Percentiles rank a stretch among this genome's conserved stretches.
These are phyloP conservation scores for Bidens hawaiensis DNA, from an alignment of 140 eudicot species.

Conservation along the genomic window DNA sequence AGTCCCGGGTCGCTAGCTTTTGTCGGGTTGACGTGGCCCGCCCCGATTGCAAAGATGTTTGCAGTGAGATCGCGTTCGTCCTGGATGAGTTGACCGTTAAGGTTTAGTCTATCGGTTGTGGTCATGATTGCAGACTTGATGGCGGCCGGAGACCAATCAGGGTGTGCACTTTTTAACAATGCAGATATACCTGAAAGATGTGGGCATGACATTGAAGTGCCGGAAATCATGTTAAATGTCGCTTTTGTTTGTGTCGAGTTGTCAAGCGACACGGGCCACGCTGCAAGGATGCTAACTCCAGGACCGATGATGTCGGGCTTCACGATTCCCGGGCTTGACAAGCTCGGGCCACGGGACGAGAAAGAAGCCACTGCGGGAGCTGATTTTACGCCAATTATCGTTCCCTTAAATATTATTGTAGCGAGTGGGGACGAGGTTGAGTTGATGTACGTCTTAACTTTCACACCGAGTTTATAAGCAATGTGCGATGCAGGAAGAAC, in stretches of 20 bases:
- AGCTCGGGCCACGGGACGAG: constrained; percentile 41
- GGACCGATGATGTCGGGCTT: constrained; percentile 52
- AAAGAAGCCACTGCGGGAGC: constrained; percentile 38
- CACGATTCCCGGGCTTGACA: constrained; percentile 32
- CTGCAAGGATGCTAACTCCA: constrained; percentile 48
- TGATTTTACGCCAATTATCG: constrained; percentile 23
- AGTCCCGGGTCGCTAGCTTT: constrained; percentile 46
- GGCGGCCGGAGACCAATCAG: constrained; percentile 56
- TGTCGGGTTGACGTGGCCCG: constrained; percentile 40
- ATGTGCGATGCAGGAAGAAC: constrained; percentile 51
- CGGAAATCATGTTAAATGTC: constrained; percentile 37
- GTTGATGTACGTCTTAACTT: constrained; percentile 17
- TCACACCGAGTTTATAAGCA: constrained; percentile 2
- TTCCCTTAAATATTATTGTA: constrained; percentile 32
- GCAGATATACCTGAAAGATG: constrained; percentile 49
- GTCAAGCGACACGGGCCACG: constrained; percentile 36
- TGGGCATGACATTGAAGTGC: constrained; percentile 66
- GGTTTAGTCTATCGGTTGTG: constrained; percentile 27
- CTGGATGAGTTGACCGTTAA: constrained; percentile 20
- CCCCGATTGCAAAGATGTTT: constrained; percentile 29
- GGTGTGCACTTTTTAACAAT: constrained; percentile 41
- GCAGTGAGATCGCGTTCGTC: constrained; percentile 34
- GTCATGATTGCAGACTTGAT: constrained; percentile 54
- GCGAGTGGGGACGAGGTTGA: constrained; percentile 27
- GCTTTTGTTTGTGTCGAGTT: constrained; percentile 30